Base-by-base conservation (phyloP, 2,329 filamentous ascomycete genomes). In the Hirsutella minnesotensis region DNA sequence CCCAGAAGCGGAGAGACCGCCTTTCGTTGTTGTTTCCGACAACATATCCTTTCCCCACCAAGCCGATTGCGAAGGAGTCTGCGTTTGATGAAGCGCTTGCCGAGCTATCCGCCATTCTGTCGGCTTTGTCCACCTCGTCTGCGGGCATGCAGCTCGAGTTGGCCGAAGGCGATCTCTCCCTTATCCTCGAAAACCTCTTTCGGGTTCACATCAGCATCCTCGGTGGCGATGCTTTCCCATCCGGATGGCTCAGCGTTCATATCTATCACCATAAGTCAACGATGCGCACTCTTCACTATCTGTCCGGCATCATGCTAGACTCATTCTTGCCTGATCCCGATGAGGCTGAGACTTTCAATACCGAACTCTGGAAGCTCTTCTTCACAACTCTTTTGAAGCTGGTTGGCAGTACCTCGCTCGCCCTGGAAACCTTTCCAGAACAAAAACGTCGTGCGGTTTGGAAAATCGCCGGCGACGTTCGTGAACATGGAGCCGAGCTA, bases 381-480 rank as follows among this genome's bases (percentile, higher is more conserved):
- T 95, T 98, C 58, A 83, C 81, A 16, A 90, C 88, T 0, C 68
- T 98, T 24, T 72, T 98, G 22, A 88, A 86, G 56, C 79, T 96
- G 3, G 86, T 98, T 3, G 86, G 86, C 5, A 95, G 88, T 55
- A 81, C 89, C 30, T 86, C 83, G 0, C 73, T 98, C 18, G 89
- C 92, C 0, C 73, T 98, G 31, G 92, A 98, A 59, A 95, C 89
- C 0, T 96, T 95, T 57, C 88, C 92, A 0, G 94, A 98, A 60
- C 92, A 98, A 64, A 98, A 96, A 66, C 74, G 92, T 38, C 73
- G 92, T 43, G 90, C 92, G 1, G 90, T 96, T 1, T 98, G 94
- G 92, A 98, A 96, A 66, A 95, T 98, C 57, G 92, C 90, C 4
- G 92, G 92, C 5, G 94, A 98, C 63, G 87, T 98, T 40, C 77